phyloP scores from a whole-genome alignment of 371 early-diverging fungal species.

The Phascolomyces articulosus region DNA sequence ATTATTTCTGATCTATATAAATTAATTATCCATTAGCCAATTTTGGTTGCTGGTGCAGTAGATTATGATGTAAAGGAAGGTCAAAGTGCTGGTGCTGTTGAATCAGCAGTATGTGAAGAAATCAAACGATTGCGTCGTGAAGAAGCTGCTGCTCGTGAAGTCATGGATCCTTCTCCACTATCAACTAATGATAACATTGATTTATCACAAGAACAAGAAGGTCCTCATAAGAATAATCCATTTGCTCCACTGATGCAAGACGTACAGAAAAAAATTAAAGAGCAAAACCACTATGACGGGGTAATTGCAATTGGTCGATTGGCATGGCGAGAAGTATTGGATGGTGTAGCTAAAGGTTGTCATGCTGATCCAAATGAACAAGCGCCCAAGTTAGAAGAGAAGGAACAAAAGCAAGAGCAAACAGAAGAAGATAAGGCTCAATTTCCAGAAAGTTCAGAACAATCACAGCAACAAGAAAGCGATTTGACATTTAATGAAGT shows the following conservation, averaged over 20 bases:
- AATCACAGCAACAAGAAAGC: not conserved
- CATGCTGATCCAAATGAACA: conserved; percentile 45
- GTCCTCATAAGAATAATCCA: conserved; percentile 13
- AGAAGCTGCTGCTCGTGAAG: conserved; percentile 27
- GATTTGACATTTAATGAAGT: not conserved
- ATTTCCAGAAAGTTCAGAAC: not conserved
- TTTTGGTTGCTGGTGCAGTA: conserved; percentile 70
- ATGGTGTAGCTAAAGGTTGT: conserved; percentile 65
- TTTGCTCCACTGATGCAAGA: conserved; percentile 25
- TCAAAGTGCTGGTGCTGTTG: conserved; percentile 53
- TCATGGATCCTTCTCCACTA: not conserved
- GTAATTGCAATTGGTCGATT: conserved; percentile 66
- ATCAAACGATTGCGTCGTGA: conserved; percentile 53
- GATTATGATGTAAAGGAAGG: conserved; percentile 74
- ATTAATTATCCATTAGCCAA: conserved; percentile 47
- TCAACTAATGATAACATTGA: not conserved
- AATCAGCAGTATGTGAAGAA: conserved; percentile 57
- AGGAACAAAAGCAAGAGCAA: conserved; percentile 7
- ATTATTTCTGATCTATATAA: not conserved
- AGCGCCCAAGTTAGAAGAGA: conserved; percentile 5
- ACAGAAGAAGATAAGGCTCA: not conserved
- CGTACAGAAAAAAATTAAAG: conserved; percentile 22
- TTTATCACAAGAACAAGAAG: not conserved
- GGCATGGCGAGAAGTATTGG: conserved; percentile 60
- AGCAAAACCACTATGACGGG: conserved; percentile 47